Conservation (phyloP, 495 filamentous ascomycete genomes). For the Hypoxylon fragiforme region DNA sequence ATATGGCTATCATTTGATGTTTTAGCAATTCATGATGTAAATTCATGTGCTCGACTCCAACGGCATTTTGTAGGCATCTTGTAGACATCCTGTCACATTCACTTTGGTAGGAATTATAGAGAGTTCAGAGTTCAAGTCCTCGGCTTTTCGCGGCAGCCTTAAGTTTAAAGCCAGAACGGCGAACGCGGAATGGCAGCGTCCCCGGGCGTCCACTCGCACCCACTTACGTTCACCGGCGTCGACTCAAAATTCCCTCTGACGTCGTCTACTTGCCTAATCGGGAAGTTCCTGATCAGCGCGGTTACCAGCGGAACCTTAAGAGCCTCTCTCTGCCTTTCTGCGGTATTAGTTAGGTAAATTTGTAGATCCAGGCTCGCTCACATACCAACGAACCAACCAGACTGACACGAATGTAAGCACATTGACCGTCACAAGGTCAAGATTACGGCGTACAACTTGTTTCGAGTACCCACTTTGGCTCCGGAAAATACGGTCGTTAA, state of each 20-base stretch:
- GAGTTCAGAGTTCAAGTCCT: neutral
- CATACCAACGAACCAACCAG: no score
- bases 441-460: neutral
- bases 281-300: conserved; percentile 15
- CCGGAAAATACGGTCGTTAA: neutral
- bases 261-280: conserved; percentile 26
- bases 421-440: conserved; percentile 11
- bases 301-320: conserved; percentile 20
- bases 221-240: conserved; percentile 19
- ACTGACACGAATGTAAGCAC: conserved; percentile 16
- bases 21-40: no score
- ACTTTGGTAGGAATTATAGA: no score
- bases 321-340: conserved; percentile 3
- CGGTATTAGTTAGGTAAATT: conserved; percentile 1
- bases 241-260: no score
- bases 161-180: neutral
- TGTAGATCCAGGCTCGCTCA: no score
- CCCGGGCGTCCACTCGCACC: neutral
- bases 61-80: no score
- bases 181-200: neutral
- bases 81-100: no score
- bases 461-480: neutral
- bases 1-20: no score
- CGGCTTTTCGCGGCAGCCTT: conserved; percentile 24
- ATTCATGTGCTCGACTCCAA: no score